Base-by-base conservation (phyloP, 176 grass and related monocot genomes). In the Phragmites australis region DNA sequence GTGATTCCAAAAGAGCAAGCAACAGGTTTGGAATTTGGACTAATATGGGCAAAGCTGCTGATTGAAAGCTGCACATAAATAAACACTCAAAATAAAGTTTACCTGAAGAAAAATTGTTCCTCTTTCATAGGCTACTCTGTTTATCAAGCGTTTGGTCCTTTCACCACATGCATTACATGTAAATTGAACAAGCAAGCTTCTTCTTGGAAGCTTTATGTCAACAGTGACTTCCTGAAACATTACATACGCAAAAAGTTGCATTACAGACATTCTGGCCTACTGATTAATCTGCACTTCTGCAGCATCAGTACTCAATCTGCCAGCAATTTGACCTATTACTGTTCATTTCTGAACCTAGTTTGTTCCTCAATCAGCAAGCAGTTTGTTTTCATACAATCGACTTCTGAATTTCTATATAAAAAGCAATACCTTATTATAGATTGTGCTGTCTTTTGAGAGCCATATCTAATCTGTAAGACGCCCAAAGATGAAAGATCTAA, bases 71-170 rank as follows among this genome's bases (percentile, higher is more conserved):
- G n/a, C 42, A 66, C 65, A 68, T 59, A 59, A 77, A 53, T 18
- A 63, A 62, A 68, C 30, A 42, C 53, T 70, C 11, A 4, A 56
- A 44, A 52, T 1, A 77, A 84, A 65, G 19, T 52, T 30, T 86
- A 95, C 96, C 96, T 95, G 96, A 56, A 99, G 82, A 75, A 99
- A 99, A 29, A 99, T 54, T 22, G 96, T 99, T 45, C 96, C 96
- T 66, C 83, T 93, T 86, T 99, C 92, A 88, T 99, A 99, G 41
- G 86, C 88, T 30, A 89, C 69, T 73, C 92, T 87, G 45, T 95
- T 95, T 75, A 99, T 95, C 54, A 91, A 72, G 17, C 96, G 90
- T 8, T 83, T 78, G 44, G 92, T 95, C 88, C 84, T 95, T 60
- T 89, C 88, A 65, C 93, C 92, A 74, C 96, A 99, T 46, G 85